These are phyloP conservation scores for Pseudogymnoascus sp. DNA, from an alignment of 2,329 filamentous ascomycete species.

Conservation along the genomic window DNA sequence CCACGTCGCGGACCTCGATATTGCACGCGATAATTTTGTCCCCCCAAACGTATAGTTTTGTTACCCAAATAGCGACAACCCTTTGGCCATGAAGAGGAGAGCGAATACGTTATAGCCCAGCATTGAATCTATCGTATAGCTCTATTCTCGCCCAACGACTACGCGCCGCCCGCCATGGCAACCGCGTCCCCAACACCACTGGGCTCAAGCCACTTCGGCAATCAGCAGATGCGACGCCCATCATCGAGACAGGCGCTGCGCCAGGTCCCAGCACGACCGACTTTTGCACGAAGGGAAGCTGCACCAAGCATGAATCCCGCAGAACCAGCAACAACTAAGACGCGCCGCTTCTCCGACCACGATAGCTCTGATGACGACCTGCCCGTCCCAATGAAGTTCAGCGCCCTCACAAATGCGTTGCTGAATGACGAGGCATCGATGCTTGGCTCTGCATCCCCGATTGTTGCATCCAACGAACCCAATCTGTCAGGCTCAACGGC, in stretches of 20 bases:
- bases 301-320: slow-evolving; percentile 9
- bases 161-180: slow-evolving; percentile 34
- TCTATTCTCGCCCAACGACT: background rate
- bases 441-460: slow-evolving; percentile 20
- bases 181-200: slow-evolving; percentile 49
- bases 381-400: slow-evolving; percentile 85
- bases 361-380: slow-evolving; percentile 96
- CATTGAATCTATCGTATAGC: background rate
- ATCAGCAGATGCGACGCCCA: slow-evolving; percentile 41
- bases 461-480: background rate
- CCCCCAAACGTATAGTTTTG: background rate
- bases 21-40: background rate
- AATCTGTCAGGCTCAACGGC: background rate
- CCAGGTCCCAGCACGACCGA: slow-evolving; percentile 40
- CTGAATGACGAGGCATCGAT: slow-evolving; percentile 51
- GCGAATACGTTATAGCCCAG: background rate
- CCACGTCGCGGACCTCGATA: background rate
- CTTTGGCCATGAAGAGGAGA: background rate
- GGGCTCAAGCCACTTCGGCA: slow-evolving; percentile 39
- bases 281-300: slow-evolving; percentile 16
- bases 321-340: slow-evolving; percentile 19
- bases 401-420: slow-evolving; percentile 81
- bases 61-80: background rate
- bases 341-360: slow-evolving; percentile 48
- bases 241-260: slow-evolving; percentile 47